Base-by-base conservation (phyloP, 2,329 filamentous ascomycete species). In the Akanthomyces uredinophilus region DNA sequence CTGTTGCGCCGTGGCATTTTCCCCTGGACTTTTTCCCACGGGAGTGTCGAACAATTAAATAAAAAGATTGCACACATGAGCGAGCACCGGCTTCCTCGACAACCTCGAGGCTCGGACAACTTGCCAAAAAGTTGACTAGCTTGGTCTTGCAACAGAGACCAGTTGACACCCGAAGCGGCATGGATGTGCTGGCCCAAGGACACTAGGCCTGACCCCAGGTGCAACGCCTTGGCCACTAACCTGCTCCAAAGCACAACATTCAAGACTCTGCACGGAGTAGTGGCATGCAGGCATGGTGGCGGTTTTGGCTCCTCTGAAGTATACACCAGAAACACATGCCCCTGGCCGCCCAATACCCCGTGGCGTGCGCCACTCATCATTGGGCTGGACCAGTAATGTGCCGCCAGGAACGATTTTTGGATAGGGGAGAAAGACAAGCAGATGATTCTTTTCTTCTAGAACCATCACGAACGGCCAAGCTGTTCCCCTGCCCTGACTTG, bases 281-380 rank as follows among this genome's bases (percentile, higher is more conserved):
- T 35, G 32, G 32, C 10, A 10, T 8, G 10, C 7, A 8, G 32
- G 32, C 32, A 35, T 35, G 32, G 32, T 35, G 32, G 32, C 32
- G 10, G 27, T 24, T 44, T 44, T 20, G 24, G 24, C 18, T 44
- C 24, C 43, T 24, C 22, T 14, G 4, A 14, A 22, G 27, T 22
- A 3, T 35, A 8, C 32, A 35, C 32, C 32, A 35, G 32, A 27
- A 47, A 20, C 29, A 29, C 43, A 29, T 20, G 35, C 43, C 46
- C 24, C 32, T 49, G n/a, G 24, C 16, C 20, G 22, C 11, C 16
- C 20, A 22, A 24, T 51, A n/a, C n/a, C 46, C 47, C 47, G 56
- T 59, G 46, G 56, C 56, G 35, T 51, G 24, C 46, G 56, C 56
- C 56, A 59, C 56, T 51, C 55, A 58, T 51, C 46, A 29, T 5